Evolutionary conservation across 2,329 filamentous ascomycete species (phyloP), one percentile per base, ranked within the genome.

Genomic region (Eutypella sp.): DNA sequence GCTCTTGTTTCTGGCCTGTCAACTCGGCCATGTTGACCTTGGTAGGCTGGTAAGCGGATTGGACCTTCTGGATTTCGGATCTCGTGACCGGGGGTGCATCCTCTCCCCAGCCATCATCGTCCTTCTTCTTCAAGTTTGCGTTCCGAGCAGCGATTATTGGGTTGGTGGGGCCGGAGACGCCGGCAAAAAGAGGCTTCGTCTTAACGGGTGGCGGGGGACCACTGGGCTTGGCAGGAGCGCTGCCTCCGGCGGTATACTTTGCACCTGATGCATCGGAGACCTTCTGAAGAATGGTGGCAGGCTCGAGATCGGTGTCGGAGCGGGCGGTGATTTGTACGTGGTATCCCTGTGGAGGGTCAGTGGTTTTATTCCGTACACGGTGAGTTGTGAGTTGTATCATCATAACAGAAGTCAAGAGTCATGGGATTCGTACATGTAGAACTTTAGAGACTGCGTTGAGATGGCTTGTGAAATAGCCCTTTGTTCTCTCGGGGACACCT

Each of bases 381-480:
- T 6, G 25, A 39, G 20, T 19, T n/a, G 36, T n/a, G n/a, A n/a
- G n/a, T n/a, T n/a, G n/a, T n/a, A n/a, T n/a, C n/a, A n/a, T n/a
- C n/a, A n/a, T n/a, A n/a, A n/a, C n/a, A n/a, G n/a, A n/a, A n/a
- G n/a, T n/a, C n/a, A n/a, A n/a, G n/a, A n/a, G n/a, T n/a, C 27
- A 41, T 33, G 22, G 15, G 22, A 18, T 44, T 44, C 54, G 16
- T 41, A 63, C 60, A 71, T 96, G 91, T 36, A 99, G 80, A 56
- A 96, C 78, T 70, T 96, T 96, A 51, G 90, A 84, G 31, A 97
- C 90, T 40, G 89, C 85, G 49, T 87, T 84, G 40, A 93, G 74
- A 69, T 99, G 92, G 70, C 90, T 96, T 55, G 89, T 96, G 66
- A 99, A 99, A 71, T 97, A 97, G 54, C 93, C 93, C 71, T 97